Conservation (phyloP, 495 filamentous ascomycete genomes). For the Emericellopsis terricola region DNA sequence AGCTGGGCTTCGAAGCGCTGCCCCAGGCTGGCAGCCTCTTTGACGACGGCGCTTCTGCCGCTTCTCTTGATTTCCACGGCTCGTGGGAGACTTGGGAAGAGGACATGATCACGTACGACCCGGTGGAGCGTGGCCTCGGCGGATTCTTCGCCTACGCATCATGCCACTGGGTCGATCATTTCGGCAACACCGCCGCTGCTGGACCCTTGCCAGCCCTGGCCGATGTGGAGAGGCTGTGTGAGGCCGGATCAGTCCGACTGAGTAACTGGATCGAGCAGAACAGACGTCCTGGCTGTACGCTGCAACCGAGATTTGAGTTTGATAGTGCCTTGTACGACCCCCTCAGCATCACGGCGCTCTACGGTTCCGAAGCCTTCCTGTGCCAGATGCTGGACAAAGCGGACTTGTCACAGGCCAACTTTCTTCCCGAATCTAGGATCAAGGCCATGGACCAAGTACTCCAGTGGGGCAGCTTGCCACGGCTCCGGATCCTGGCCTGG, state of each 20-base stretch:
- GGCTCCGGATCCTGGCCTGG: neutral
- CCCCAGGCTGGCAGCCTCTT: neutral
- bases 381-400: neutral
- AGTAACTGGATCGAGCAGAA: neutral
- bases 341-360: neutral
- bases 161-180: neutral
- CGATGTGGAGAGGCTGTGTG: neutral
- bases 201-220: neutral
- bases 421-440: neutral
- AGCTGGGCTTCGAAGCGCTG: neutral
- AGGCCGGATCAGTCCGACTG: neutral
- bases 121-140: neutral
- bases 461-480: neutral
- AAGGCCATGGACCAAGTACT: neutral
- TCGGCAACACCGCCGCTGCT: neutral
- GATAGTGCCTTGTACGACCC: neutral
- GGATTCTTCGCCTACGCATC: neutral
- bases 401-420: neutral
- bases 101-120: neutral
- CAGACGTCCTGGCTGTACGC: neutral
- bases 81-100: neutral
- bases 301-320: neutral
- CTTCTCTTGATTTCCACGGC: neutral
- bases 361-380: neutral
- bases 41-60: neutral